Evolutionary conservation across 495 filamentous ascomycete species (phyloP).

Genomic region (Penicillium tannophilum): DNA sequence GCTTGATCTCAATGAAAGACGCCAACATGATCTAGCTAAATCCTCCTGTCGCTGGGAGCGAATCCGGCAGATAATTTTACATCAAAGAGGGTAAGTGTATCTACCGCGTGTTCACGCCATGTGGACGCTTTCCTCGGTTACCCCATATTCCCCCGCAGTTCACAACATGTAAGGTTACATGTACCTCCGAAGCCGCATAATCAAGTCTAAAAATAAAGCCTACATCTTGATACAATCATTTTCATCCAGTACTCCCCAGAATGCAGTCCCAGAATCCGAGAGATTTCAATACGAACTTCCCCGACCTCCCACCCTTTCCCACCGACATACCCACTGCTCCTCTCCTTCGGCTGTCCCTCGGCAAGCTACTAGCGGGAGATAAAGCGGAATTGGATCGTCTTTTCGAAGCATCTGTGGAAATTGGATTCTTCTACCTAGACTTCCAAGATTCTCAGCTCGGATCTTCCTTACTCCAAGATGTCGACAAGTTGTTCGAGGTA

Average conservation of each 20-base stretch:
- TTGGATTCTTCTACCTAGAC: slow-evolving; percentile 68
- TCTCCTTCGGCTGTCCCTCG: slow-evolving; percentile 55
- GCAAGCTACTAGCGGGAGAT: slow-evolving; percentile 47
- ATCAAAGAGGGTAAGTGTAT: neutral
- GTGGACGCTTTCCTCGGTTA: neutral
- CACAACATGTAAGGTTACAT: neutral
- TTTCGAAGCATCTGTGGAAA: slow-evolving; percentile 50
- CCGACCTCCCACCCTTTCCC: slow-evolving; percentile 54
- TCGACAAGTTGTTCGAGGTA: slow-evolving; percentile 48
- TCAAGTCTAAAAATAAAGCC: no score
- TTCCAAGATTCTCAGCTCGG: slow-evolving; percentile 44
- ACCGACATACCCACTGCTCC: slow-evolving; percentile 55
- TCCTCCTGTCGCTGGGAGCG: neutral
- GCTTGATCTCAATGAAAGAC: neutral
- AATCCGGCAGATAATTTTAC: neutral
- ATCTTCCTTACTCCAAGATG: slow-evolving; percentile 42
- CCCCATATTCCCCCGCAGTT: neutral
- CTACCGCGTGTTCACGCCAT: neutral
- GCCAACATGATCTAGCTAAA: neutral
- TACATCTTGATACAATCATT: neutral
- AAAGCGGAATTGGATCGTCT: slow-evolving; percentile 44
- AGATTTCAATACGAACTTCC: slow-evolving; percentile 20
- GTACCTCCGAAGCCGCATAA: neutral
- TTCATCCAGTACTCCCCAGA: neutral
- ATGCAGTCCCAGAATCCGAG: neutral